Evolutionary conservation across 495 filamentous ascomycete species (phyloP).

Genomic region (Annulohypoxylon nitens): DNA sequence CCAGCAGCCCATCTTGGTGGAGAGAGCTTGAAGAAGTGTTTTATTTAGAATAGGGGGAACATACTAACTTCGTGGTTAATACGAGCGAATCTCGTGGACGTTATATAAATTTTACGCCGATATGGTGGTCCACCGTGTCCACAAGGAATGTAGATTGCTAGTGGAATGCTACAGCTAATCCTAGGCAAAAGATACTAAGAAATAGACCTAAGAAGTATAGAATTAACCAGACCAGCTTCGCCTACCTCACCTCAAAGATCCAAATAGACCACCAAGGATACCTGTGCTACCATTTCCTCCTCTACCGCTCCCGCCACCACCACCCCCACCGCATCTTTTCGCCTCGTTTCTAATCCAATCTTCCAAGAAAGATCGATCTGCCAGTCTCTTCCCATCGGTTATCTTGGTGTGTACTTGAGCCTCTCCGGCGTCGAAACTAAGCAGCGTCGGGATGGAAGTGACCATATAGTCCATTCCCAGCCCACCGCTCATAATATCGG

Average conservation of each 20-base stretch:
- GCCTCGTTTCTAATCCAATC: conserved; percentile 73
- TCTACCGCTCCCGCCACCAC: conserved; percentile 44
- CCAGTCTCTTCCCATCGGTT: conserved; percentile 65
- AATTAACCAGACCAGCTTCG: not conserved
- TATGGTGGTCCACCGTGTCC: not conserved
- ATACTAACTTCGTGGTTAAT: not conserved
- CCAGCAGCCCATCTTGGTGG: conserved; percentile 77
- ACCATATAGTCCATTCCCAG: conserved; percentile 71
- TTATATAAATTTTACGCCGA: not conserved
- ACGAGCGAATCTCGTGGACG: not conserved
- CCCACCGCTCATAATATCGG: conserved; percentile 66
- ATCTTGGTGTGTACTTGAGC: conserved; percentile 68
- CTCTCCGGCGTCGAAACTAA: conserved; percentile 74
- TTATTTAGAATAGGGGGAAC: conserved; percentile 52
- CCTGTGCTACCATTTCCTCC: conserved; percentile 55
- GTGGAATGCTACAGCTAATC: not conserved
- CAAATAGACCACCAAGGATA: conserved; percentile 61
- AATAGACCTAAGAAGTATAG: not conserved
- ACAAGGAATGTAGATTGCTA: not conserved
- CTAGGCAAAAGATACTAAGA: not conserved
- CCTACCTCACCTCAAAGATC: conserved; percentile 43
- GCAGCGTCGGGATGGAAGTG: conserved; percentile 74
- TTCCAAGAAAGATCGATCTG: conserved; percentile 65
- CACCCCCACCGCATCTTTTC: conserved; percentile 56
- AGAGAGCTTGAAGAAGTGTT: conserved; percentile 79